Conservation (phyloP, 2,329 filamentous ascomycete genomes). For the Claviceps monticola region DNA sequence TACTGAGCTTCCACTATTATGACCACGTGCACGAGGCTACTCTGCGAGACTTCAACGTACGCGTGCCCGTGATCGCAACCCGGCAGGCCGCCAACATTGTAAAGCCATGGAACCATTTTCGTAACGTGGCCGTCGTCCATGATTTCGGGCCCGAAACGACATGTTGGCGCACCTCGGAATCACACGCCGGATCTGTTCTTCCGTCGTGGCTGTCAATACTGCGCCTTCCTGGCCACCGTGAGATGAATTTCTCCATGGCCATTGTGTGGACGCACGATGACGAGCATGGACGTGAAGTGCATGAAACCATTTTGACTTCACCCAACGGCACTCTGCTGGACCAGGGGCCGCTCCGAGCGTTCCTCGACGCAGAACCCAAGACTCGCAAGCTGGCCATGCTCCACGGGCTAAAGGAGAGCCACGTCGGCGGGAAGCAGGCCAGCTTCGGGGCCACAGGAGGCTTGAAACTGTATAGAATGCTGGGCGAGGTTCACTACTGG, state of each 20-base stretch:
- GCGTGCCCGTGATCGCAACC: constrained; percentile 6
- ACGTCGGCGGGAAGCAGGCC: constrained; percentile 6
- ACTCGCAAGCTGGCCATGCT: constrained; percentile 7
- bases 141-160: constrained; percentile 1
- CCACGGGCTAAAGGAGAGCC: constrained; percentile 7
- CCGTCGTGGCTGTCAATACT: constrained; percentile 5
- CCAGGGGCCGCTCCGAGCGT: constrained; percentile 4
- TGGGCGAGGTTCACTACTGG: constrained; percentile 5
- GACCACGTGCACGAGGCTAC: constrained; percentile 7
- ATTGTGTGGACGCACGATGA: constrained; percentile 6
- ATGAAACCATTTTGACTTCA: constrained; percentile 5
- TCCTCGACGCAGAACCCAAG: constrained; percentile 4
- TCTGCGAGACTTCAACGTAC: constrained; percentile 3
- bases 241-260: constrained; percentile 6
- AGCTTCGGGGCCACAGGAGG: constrained; percentile 5
- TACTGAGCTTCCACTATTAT: constrained; percentile 6
- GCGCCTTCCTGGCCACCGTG: constrained; percentile 7
- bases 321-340: constrained; percentile 5
- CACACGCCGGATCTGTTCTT: constrained; percentile 3
- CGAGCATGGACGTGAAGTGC: constrained; percentile 1
- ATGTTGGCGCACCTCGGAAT: constrained; percentile 2
- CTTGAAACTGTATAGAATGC: constrained; percentile 4
- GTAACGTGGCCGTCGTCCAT: constrained; percentile 3
- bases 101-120: constrained; percentile 7
- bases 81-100: constrained; percentile 6